These are phyloP conservation scores for Stephania japonica DNA, from an alignment of 164 flowering plant species.

Conservation along the genomic window DNA sequence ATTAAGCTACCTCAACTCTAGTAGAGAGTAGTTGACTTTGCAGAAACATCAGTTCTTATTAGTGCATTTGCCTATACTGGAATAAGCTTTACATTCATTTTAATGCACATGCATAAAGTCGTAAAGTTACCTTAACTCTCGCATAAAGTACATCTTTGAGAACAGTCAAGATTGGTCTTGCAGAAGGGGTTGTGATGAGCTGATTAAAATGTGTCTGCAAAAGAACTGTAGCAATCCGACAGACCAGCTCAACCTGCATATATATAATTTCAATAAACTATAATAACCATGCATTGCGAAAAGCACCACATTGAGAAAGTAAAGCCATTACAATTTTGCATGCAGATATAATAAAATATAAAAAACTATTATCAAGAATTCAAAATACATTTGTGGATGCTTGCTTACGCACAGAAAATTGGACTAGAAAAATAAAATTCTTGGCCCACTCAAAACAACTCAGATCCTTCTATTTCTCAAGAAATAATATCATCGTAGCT, in stretches of 20 bases:
- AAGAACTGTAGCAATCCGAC: slow-evolving; percentile 64
- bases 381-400: not conserved
- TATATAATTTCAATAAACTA: slow-evolving; percentile 6
- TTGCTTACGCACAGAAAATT: not conserved
- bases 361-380: not conserved
- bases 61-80: not conserved
- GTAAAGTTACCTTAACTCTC: slow-evolving; percentile 61
- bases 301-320: not conserved
- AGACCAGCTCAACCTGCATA: slow-evolving; percentile 83
- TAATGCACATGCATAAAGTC: not conserved
- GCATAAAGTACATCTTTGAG: slow-evolving; percentile 62
- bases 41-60: not conserved
- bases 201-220: slow-evolving; percentile 81
- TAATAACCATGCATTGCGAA: not conserved
- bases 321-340: not conserved
- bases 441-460: not conserved
- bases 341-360: not conserved
- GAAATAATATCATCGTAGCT: not conserved
- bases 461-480: not conserved
- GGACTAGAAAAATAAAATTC: too few species aligned
- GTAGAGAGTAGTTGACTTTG: not conserved
- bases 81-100: not conserved
- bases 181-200: slow-evolving; percentile 66
- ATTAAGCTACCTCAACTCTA: too few species aligned
- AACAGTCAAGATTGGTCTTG: slow-evolving; percentile 60